Evolutionary conservation across 495 filamentous ascomycete genomes (phyloP).

Genomic region (Aspergillus nidulans): DNA sequence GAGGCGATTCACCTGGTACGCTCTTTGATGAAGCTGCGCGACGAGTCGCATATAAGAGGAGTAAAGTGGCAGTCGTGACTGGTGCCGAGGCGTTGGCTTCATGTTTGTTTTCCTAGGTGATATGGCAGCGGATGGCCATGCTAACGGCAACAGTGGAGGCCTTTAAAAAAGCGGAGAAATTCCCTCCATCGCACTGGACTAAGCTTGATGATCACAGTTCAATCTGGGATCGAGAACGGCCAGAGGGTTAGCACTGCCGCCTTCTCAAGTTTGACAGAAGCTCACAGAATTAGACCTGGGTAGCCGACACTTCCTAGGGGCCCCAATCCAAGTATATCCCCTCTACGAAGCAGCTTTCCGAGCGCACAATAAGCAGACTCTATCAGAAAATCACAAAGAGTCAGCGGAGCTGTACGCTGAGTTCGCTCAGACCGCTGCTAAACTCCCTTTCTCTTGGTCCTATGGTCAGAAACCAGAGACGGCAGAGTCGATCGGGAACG

Average conservation of each 20-base stretch:
- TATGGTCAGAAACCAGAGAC: slow-evolving; percentile 5
- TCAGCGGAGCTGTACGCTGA: slow-evolving; percentile 9
- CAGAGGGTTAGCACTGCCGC: slow-evolving; percentile 4
- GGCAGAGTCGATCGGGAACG: slow-evolving; percentile 9
- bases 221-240: slow-evolving; percentile 12
- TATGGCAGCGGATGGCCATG: slow-evolving; percentile 14
- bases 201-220: slow-evolving; percentile 25
- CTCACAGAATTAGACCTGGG: slow-evolving; percentile 4
- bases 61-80: slow-evolving; percentile 47
- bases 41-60: slow-evolving; percentile 41
- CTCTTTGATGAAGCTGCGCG: slow-evolving; percentile 54
- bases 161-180: slow-evolving; percentile 29
- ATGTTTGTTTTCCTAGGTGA: slow-evolving; percentile 27
- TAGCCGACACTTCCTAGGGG: slow-evolving; percentile 7
- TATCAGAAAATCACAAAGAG: slow-evolving; percentile 6
- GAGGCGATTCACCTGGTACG: slow-evolving; percentile 49
- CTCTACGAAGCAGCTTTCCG: slow-evolving; percentile 10
- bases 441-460: slow-evolving; percentile 7
- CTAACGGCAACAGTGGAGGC: slow-evolving; percentile 26
- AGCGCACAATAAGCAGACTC: slow-evolving; percentile 4
- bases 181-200: slow-evolving; percentile 49
- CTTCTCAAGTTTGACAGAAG: no score
- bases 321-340: slow-evolving; percentile 12
- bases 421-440: slow-evolving; percentile 4
- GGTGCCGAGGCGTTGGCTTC: slow-evolving; percentile 55